Conservation (phyloP, 2,329 filamentous ascomycete genomes). For the Aspergillus sp. region DNA sequence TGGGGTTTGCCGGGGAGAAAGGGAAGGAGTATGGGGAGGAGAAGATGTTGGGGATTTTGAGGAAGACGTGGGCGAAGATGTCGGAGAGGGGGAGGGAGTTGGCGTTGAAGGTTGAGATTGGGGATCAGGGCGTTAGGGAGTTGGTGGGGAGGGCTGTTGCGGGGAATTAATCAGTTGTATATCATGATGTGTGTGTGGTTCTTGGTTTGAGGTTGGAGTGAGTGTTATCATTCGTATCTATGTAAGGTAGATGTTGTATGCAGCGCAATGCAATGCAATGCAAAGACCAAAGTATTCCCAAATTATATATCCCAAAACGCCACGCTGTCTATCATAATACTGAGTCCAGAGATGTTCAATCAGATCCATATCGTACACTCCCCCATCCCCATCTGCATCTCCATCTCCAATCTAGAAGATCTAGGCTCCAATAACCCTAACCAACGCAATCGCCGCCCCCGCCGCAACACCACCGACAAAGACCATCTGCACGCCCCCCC, state of each 20-base stretch:
- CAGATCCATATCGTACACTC: too few species aligned
- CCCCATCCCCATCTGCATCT: too few species aligned
- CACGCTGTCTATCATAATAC: background rate
- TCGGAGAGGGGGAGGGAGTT: slow-evolving; percentile 60
- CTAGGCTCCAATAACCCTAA: slow-evolving; percentile 50
- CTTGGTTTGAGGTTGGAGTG: too few species aligned
- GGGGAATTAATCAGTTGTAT: background rate
- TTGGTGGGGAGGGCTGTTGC: slow-evolving; percentile 64
- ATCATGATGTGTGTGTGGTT: background rate
- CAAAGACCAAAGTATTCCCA: background rate
- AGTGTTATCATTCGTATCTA: too few species aligned
- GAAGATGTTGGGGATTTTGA: slow-evolving; percentile 70
- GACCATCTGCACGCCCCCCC: slow-evolving; percentile 64
- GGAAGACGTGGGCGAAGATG: slow-evolving; percentile 78
- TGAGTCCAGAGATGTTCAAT: too few species aligned
- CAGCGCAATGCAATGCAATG: background rate
- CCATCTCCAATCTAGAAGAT: background rate
- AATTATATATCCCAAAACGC: background rate
- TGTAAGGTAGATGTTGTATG: background rate
- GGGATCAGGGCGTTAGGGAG: slow-evolving; percentile 57
- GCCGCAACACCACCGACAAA: slow-evolving; percentile 65
- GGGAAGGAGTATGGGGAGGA: slow-evolving; percentile 58
- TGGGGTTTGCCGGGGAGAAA: slow-evolving; percentile 65
- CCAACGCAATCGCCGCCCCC: slow-evolving; percentile 64
- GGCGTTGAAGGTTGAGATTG: slow-evolving; percentile 66